Base-by-base conservation (phyloP, 495 filamentous ascomycete species). In the Neurospora sp. region DNA sequence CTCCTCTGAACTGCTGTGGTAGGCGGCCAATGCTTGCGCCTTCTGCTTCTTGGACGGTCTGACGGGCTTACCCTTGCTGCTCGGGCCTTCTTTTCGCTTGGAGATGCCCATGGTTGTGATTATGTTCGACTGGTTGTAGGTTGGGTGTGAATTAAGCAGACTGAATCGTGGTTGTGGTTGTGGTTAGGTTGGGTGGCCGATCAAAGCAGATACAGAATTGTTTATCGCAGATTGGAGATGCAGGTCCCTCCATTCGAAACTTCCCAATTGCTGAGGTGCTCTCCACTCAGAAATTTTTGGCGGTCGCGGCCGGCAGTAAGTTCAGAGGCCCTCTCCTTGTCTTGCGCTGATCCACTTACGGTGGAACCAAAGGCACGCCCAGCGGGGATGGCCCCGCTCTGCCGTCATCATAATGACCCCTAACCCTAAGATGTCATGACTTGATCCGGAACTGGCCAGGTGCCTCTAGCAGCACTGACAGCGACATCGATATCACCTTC, bases 1-100 rank as follows among this genome's bases (percentile, higher is more conserved):
- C n/a, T 79, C 78, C 22, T 82, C 81, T 71, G 90, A 92, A 77
- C 88, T 89, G 85, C 91, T 93, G 87, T 94, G 88, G 82, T 96
- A 94, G 61, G 87, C 81, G 61, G 78, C 81, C 75, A 91, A 87
- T 82, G 53, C 53, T 35, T 65, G 53, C 5, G 91, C 89, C 76
- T 88, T 90, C 78, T 93, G 87, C 80, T 92, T 93, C 81, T 91
- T 92, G 44, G 83, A 81, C 4, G 90, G 89, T 27, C 86, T 83
- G 41, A 82, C 79, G 22, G 53, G 53, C 31, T 65, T 17, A 81
- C 69, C 80, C 76, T 86, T 87, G 65, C 85, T 84, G 75, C 87
- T 87, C 61, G 87, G 83, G 72, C 83, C 85, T 38, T 90, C 85
- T 48, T 87, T 84, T 20, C 79, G 78, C 75, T 81, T 82, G 48